phyloP scores from a whole-genome alignment of 1,284 basidiomycete species.

The Schizophyllum commune region DNA sequence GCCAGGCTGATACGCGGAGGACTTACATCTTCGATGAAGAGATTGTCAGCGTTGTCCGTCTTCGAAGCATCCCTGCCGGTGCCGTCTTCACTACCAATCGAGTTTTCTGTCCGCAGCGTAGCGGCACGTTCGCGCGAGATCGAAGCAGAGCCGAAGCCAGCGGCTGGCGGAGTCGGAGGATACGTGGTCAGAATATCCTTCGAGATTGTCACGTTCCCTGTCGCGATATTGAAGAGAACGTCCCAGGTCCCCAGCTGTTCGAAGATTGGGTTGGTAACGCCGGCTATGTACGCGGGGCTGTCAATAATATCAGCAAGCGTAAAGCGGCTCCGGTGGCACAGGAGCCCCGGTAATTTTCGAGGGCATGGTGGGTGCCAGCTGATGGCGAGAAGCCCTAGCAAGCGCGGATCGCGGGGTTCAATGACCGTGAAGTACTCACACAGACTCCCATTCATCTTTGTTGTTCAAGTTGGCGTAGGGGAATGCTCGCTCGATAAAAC shows the following conservation, averaged over 20 bases:
- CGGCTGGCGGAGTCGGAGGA: constrained; percentile 29
- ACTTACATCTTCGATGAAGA: constrained; percentile 80
- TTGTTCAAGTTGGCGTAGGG: constrained; percentile 80
- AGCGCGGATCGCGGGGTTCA: too few relatives aligned
- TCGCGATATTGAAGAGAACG: constrained; percentile 75
- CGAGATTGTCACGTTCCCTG: constrained; percentile 67
- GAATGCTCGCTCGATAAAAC: constrained; percentile 74
- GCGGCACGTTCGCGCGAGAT: constrained; percentile 26
- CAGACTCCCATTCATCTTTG: constrained; percentile 70
- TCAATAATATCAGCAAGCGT: too few relatives aligned
- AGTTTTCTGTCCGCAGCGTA: constrained; percentile 40
- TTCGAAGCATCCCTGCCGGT: constrained; percentile 23
- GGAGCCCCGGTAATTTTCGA: neutral
- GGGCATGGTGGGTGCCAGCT: too few relatives aligned
- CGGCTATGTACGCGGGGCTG: constrained; percentile 78
- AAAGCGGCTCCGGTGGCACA: neutral
- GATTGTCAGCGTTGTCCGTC: constrained; percentile 52
- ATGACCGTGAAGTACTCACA: constrained; percentile 50
- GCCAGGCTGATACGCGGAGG: neutral
- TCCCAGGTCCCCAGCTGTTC: constrained; percentile 77
- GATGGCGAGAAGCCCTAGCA: too few relatives aligned
- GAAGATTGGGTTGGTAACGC: constrained; percentile 86
- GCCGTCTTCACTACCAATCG: constrained; percentile 38
- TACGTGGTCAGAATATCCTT: constrained; percentile 56
- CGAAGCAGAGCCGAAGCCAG: constrained; percentile 27